Evolutionary conservation across 2,329 filamentous ascomycete genomes (phyloP), one percentile per base, ranked within the genome.

Genomic region (Periconia sp.): DNA sequence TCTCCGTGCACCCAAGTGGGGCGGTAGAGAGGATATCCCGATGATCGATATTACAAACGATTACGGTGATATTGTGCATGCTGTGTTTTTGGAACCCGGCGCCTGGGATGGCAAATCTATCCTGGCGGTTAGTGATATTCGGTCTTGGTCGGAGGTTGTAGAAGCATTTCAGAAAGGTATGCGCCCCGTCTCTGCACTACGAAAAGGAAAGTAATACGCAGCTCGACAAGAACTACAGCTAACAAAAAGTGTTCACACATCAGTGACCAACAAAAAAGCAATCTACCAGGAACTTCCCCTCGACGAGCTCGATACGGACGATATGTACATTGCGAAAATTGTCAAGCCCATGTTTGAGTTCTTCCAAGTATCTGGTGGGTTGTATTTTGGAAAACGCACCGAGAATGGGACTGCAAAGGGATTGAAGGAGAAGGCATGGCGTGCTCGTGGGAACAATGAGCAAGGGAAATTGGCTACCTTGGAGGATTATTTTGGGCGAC

Each of bases 51-150:
- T 79, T 2, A 57, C 54, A 0, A 69, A 76, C 33, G 77, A 80
- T 59, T 80, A 70, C 51, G 78, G 77, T 3, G 78, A 80, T 49
- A 67, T 79, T 17, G 72, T 80, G 11, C 77, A 80, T 51, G 77
- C 76, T 2, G 64, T 78, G 3, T 74, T 79, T 17, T 65, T 79
- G 8, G 65, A 72, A 13, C 76, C 77, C 1, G 63, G 64, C 43
- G 66, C 67, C 40, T 76, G 73, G 63, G 70, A 72, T 54, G 69
- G 73, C 1, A 59, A 56, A 3, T 58, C 76, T 0, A 56, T 78
- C 0, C 76, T 78, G 14, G 75, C 67, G 1, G 63, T 74, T 41
- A 78, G 77, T 54, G 60, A 70, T 19, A 66, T 72, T 9, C 55
- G 56, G 8, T 69, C 66, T 1, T 63, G 72, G 6, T 66, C 69